Evolutionary conservation across 2,329 filamentous ascomycete species (phyloP).

Genomic region (Exophiala phaeomuriformis): DNA sequence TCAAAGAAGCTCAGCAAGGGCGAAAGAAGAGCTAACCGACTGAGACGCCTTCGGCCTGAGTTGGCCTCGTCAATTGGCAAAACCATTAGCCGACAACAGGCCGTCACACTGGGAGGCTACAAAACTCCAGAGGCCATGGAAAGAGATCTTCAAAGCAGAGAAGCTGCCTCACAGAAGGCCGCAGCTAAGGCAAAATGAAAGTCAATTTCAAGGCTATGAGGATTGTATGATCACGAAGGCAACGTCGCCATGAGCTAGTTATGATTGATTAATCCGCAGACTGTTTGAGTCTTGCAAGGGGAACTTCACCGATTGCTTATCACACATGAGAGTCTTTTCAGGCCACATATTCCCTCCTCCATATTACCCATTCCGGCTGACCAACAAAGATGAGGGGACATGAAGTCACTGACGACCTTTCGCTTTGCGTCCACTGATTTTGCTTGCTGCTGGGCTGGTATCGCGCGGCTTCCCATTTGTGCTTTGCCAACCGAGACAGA

Average conservation of each 20-base stretch:
- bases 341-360: neutral
- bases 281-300: neutral
- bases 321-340: neutral
- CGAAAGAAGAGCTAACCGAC: conserved; percentile 13
- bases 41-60: conserved; percentile 23
- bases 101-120: conserved; percentile 24
- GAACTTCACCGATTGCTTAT: neutral
- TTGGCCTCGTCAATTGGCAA: conserved; percentile 17
- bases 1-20: conserved; percentile 4
- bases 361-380: neutral
- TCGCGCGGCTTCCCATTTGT: no score
- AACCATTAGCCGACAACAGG: conserved; percentile 11
- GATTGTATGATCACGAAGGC: neutral
- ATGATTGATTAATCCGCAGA: neutral
- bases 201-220: neutral
- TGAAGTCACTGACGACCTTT: no score
- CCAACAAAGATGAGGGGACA: neutral
- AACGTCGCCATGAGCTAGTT: neutral
- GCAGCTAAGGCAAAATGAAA: conserved; percentile 6
- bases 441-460: no score
- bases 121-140: conserved; percentile 11
- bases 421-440: no score
- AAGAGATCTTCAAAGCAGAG: conserved; percentile 18
- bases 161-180: conserved; percentile 8
- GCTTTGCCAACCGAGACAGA: neutral